Conservation (phyloP, 768 basidiomycete genomes). For the Dendrothele bispora region DNA sequence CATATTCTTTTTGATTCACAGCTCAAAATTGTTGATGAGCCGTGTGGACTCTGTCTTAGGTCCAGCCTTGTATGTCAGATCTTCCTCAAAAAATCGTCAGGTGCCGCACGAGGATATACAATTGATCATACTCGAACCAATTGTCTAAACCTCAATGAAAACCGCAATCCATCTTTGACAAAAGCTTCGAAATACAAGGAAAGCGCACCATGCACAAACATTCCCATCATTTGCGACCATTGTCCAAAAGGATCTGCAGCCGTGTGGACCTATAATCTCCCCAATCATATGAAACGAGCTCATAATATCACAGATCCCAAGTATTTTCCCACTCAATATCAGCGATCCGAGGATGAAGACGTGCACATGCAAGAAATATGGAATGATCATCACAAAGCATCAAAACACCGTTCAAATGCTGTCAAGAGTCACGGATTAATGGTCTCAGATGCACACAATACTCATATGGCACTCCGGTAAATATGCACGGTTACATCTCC, state of each 20-base stretch:
- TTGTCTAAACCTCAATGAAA: too few relatives aligned
- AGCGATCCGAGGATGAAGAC: not conserved
- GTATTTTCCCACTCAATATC: not conserved
- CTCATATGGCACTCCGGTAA: not conserved
- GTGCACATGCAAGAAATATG: not conserved
- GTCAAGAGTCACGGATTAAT: not conserved
- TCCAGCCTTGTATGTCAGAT: constrained; percentile 17
- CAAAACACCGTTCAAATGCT: not conserved
- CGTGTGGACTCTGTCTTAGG: constrained; percentile 26
- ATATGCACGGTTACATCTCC: too few relatives aligned
- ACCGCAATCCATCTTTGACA: constrained; percentile 12
- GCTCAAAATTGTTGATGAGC: constrained; percentile 11
- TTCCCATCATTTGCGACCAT: constrained; percentile 21
- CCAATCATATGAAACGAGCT: not conserved
- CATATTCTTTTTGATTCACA: constrained; percentile 2
- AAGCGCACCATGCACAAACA: constrained; percentile 21
- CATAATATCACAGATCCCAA: not conserved
- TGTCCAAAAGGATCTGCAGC: constrained; percentile 15
- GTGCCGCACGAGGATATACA: constrained; percentile 10
- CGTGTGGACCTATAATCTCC: constrained; percentile 14
- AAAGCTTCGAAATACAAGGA: constrained; percentile 14
- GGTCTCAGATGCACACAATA: constrained; percentile 1
- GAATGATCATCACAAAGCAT: not conserved
- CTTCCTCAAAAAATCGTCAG: constrained; percentile 21
- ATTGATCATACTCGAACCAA: constrained; percentile 15